Evolutionary conservation across 2,329 filamentous ascomycete genomes (phyloP).

Genomic region (Endocalyx cinctus): DNA sequence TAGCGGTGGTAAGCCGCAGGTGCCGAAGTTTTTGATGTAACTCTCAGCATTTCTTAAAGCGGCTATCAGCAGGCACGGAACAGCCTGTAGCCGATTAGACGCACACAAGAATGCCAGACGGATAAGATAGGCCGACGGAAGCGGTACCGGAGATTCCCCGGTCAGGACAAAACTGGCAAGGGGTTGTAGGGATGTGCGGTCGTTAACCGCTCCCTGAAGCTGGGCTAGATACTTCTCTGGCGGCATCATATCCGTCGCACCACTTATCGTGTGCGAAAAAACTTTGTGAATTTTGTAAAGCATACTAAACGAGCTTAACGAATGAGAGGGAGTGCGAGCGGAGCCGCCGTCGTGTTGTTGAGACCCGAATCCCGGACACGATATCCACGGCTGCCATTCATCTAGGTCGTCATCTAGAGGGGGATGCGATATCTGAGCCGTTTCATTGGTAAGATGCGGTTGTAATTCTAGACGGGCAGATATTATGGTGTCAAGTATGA

Average conservation of each 20-base stretch:
- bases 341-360: slow-evolving; percentile 2
- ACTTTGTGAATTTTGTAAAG: slow-evolving; percentile 14
- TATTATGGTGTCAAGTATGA: slow-evolving; percentile 57
- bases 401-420: slow-evolving; percentile 62
- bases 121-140: slow-evolving; percentile 15
- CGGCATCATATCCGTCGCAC: neutral
- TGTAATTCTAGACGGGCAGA: slow-evolving; percentile 45
- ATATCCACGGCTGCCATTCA: slow-evolving; percentile 70
- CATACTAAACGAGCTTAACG: slow-evolving; percentile 16
- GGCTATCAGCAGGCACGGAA: slow-evolving; percentile 4
- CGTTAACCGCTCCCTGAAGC: slow-evolving; percentile 10
- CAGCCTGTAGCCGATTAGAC: slow-evolving; percentile 6
- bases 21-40: slow-evolving; percentile 14
- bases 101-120: slow-evolving; percentile 14
- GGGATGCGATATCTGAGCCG: slow-evolving; percentile 40
- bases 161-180: slow-evolving; percentile 10
- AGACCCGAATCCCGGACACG: slow-evolving; percentile 36
- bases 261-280: slow-evolving; percentile 10
- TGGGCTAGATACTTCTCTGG: slow-evolving; percentile 9
- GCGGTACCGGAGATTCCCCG: slow-evolving; percentile 9
- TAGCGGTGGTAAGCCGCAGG: slow-evolving; percentile 14
- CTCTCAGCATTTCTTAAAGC: slow-evolving; percentile 13
- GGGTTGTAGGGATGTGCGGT: slow-evolving; percentile 5
- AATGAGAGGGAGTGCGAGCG: slow-evolving; percentile 17
- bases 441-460: slow-evolving; percentile 44